Percentiles rank a stretch among this genome's conserved stretches.
Evolutionary conservation across 1,284 basidiomycete genomes (phyloP).

Genomic region (Malassezia pachydermatis): DNA sequence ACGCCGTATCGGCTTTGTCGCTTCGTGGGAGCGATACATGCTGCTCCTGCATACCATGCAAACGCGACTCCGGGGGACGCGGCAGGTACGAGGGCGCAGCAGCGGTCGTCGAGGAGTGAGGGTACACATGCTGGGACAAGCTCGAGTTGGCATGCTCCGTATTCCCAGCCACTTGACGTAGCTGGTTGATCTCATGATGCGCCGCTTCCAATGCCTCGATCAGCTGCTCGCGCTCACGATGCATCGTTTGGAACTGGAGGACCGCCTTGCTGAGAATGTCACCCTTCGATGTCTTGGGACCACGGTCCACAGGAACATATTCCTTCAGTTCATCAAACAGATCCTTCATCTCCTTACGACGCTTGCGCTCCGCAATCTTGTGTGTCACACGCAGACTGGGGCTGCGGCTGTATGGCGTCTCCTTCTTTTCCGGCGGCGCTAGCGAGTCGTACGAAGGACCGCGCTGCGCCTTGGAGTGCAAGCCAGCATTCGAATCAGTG

Average conservation of each 20-base stretch:
- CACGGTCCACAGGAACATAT: conserved; percentile 39
- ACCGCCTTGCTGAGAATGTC: conserved; percentile 39
- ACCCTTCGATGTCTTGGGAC: conserved; percentile 45
- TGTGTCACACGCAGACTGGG: conserved; percentile 44
- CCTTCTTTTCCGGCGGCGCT: conserved; percentile 30
- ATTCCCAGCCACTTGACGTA: conserved; percentile 13
- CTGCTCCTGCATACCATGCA: conserved; percentile 8
- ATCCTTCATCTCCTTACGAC: conserved; percentile 47
- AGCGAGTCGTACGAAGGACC: conserved; percentile 17
- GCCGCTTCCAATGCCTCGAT: conserved; percentile 19
- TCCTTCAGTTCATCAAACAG: conserved; percentile 45
- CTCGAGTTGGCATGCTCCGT: conserved; percentile 5
- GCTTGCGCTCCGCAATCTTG: conserved; percentile 45
- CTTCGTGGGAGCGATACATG: conserved; percentile 1
- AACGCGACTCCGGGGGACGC: conserved; percentile 9
- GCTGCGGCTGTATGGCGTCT: conserved; percentile 39
- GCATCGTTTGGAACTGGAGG: conserved; percentile 19
- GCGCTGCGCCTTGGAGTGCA: conserved; percentile 16
- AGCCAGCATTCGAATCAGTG: not conserved
- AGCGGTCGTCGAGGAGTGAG: conserved; percentile 5
- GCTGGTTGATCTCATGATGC: conserved; percentile 19
- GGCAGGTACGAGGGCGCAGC: conserved; percentile 2
- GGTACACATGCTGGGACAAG: conserved; percentile 14
- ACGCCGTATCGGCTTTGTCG: conserved; percentile 2
- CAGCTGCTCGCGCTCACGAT: conserved; percentile 20